A percentile compares a stretch with the other conserved stretches of the same genome.
phyloP scores from a whole-genome alignment of 1,284 basidiomycete species.

The Sporisorium iseilematis-ciliati region DNA sequence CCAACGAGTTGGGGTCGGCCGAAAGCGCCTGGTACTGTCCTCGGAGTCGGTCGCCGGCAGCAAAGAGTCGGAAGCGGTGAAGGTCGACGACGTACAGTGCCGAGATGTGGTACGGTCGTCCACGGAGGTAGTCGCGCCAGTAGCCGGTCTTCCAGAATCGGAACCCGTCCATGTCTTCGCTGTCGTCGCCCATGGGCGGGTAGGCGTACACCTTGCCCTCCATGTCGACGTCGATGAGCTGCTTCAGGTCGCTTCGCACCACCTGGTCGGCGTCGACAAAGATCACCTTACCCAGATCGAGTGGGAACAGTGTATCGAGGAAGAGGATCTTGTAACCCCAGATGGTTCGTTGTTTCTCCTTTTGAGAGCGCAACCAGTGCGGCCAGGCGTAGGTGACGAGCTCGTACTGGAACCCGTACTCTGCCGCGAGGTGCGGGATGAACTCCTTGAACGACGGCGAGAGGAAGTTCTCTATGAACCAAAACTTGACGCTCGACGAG shows the following conservation, averaged over 20 bases:
- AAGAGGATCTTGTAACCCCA: constrained; percentile 99
- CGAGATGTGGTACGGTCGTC: constrained; percentile 63
- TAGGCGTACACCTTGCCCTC: constrained; percentile 78
- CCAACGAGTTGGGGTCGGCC: constrained; percentile 89
- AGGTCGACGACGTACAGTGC: constrained; percentile 96
- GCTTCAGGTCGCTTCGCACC: constrained; percentile 92
- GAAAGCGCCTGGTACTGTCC: constrained; percentile 92
- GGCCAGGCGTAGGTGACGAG: constrained; percentile 99
- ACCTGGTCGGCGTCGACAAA: constrained; percentile 92
- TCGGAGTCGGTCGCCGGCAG: constrained; percentile 84
- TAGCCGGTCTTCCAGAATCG: constrained; percentile 92
- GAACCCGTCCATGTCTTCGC: constrained; percentile 92
- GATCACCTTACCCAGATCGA: constrained; percentile 97
- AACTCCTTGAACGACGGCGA: constrained; percentile 98
- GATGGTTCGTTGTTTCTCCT: constrained; percentile 96
- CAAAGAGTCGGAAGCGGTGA: constrained; percentile 85
- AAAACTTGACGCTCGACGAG: constrained; percentile 93
- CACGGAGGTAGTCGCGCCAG: constrained; percentile 62
- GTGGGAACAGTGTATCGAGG: constrained; percentile 96
- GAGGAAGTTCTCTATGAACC: constrained; percentile 99
- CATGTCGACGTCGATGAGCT: constrained; percentile 89
- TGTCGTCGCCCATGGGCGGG: constrained; percentile 96
- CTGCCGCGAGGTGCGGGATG: constrained; percentile 88
- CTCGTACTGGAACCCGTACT: constrained; percentile 94
- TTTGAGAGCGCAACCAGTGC: constrained; percentile 93